Conservation (phyloP, 805 yeast species). For the Ogataea saltuana region DNA sequence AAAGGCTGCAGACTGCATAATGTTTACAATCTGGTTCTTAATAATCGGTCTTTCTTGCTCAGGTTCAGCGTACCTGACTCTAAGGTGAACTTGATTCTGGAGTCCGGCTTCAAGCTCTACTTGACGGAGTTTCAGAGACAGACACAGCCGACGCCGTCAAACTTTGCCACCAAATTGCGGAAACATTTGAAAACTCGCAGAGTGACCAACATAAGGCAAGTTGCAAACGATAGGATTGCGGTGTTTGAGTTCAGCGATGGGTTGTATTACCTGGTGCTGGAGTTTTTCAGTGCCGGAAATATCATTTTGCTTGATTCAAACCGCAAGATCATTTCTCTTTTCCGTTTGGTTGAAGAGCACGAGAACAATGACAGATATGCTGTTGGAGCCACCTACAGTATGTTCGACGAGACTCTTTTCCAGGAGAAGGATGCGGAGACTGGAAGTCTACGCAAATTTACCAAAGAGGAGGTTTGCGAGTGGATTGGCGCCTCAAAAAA, state of each 20-base stretch:
- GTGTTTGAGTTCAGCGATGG: slow-evolving; percentile 88
- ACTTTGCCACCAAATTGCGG: slow-evolving; percentile 81
- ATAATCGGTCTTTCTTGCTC: slow-evolving; percentile 69
- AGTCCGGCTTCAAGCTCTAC: slow-evolving; percentile 83
- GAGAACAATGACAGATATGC: slow-evolving; percentile 64
- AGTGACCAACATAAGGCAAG: slow-evolving; percentile 68
- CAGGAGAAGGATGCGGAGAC: slow-evolving; percentile 15
- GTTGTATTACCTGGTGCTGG: slow-evolving; percentile 71
- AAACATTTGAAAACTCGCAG: slow-evolving; percentile 83
- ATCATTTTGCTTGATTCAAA: slow-evolving; percentile 73
- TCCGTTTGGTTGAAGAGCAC: slow-evolving; percentile 75
- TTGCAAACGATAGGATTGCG: slow-evolving; percentile 78
- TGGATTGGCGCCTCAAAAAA: slow-evolving; percentile 45
- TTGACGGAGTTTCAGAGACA: slow-evolving; percentile 79
- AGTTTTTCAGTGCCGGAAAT: slow-evolving; percentile 95
- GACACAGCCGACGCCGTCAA: slow-evolving; percentile 78
- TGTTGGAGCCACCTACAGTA: slow-evolving; percentile 69
- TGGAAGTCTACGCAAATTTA: slow-evolving; percentile 23
- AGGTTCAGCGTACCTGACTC: slow-evolving; percentile 85
- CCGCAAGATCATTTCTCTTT: slow-evolving; percentile 66
- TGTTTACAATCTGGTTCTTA: slow-evolving; percentile 76
- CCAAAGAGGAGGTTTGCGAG: slow-evolving; percentile 33
- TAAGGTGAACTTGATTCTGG: slow-evolving; percentile 72
- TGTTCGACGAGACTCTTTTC: slow-evolving; percentile 58
- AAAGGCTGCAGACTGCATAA: slow-evolving; percentile 75